These are phyloP conservation scores for Larix kaempferi DNA, from an alignment of 75 land plant genomes.

Conservation along the genomic window DNA sequence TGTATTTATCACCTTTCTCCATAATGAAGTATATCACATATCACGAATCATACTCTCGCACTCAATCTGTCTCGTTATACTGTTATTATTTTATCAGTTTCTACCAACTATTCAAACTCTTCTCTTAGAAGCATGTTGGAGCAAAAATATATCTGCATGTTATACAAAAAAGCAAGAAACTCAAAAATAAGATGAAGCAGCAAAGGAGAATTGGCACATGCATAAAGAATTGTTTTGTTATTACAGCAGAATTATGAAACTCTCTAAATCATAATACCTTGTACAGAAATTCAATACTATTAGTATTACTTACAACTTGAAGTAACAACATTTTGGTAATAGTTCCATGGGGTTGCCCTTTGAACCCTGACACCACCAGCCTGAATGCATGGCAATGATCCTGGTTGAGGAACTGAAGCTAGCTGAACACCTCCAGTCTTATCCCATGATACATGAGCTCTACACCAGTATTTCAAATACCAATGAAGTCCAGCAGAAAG, in stretches of 20 bases:
- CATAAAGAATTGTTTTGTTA: background rate
- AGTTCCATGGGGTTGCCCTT: conserved; percentile 68
- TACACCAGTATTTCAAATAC: conserved; percentile 77
- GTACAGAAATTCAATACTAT: background rate
- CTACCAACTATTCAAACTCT: background rate
- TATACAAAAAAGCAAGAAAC: background rate
- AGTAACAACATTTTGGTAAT: conserved; percentile 88
- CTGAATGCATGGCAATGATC: conserved; percentile 49
- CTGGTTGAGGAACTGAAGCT: conserved; percentile 52
- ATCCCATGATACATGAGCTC: conserved; percentile 74
- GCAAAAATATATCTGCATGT: background rate
- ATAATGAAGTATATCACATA: background rate
- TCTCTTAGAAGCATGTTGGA: background rate
- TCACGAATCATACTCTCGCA: background rate
- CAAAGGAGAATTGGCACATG: background rate
- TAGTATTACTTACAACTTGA: conserved; percentile 52
- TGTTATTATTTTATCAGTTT: background rate
- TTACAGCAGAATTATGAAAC: too few species aligned
- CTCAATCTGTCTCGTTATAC: background rate
- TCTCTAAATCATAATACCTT: background rate
- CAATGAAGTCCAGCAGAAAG: conserved; percentile 75
- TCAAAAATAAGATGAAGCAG: background rate
- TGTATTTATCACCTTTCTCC: background rate
- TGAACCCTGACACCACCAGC: conserved; percentile 33
- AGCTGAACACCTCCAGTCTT: conserved; percentile 77